phyloP scores from a whole-genome alignment of 1,139 yeast species.

The Nadsonia starkeyi-henricii region DNA sequence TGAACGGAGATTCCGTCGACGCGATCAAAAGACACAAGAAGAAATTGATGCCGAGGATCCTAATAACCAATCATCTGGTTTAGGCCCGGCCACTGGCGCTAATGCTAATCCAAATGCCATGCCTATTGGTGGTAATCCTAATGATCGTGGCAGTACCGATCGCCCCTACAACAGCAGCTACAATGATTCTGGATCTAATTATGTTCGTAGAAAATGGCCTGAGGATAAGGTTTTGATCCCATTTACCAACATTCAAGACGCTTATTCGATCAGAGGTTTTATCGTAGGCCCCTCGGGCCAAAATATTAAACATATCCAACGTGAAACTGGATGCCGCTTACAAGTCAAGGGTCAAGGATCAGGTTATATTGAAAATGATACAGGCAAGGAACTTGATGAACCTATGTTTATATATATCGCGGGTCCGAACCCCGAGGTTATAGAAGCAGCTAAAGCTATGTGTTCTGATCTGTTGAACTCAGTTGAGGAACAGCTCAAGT shows the following conservation, averaged over 20 bases:
- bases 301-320: constrained; percentile 26
- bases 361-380: constrained; percentile 21
- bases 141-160: constrained; percentile 1
- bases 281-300: constrained; percentile 26
- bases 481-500: constrained; percentile 18
- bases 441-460: constrained; percentile 21
- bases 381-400: constrained; percentile 22
- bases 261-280: constrained; percentile 20
- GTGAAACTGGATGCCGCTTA: constrained; percentile 23
- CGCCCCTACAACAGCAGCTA: background rate
- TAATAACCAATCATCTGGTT: background rate
- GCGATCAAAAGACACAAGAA: constrained; percentile 8
- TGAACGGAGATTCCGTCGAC: constrained; percentile 19
- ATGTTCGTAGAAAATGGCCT: constrained; percentile 12
- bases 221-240: constrained; percentile 19
- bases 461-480: constrained; percentile 22
- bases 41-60: constrained; percentile 5
- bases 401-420: constrained; percentile 22
- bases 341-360: constrained; percentile 27
- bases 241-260: constrained; percentile 13
- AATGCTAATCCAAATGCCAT: background rate
- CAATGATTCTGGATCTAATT: constrained; percentile 2
- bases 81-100: constrained; percentile 3
- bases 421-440: constrained; percentile 18
- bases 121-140: constrained; percentile 1